Evolutionary conservation across 1,139 yeast species (phyloP).

Genomic region (Protomyces inundatus): DNA sequence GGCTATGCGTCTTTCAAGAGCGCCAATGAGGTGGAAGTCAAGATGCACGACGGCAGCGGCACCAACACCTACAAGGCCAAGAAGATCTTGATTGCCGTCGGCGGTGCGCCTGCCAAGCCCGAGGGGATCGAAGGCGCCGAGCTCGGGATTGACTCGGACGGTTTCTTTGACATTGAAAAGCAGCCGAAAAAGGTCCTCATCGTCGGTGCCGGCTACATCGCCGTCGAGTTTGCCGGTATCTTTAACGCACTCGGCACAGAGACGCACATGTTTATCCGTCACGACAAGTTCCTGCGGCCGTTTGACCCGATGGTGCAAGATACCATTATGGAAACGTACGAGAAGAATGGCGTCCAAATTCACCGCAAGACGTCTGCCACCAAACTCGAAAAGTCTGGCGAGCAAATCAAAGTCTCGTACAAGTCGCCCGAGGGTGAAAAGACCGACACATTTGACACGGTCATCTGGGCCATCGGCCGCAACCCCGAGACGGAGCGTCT

Average conservation of each 20-base stretch:
- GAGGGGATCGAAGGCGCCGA: conserved; percentile 69
- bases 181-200: conserved; percentile 92
- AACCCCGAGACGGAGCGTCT: conserved; percentile 59
- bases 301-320: conserved; percentile 79
- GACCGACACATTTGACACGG: conserved; percentile 63
- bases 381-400: conserved; percentile 48
- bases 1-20: conserved; percentile 75
- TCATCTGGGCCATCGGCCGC: conserved; percentile 95
- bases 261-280: conserved; percentile 81
- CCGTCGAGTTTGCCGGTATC: conserved; percentile 90
- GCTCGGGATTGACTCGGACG: conserved; percentile 82
- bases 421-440: conserved; percentile 42
- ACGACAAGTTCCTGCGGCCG: conserved; percentile 78
- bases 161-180: conserved; percentile 69
- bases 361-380: conserved; percentile 58
- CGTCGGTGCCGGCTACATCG: conserved; percentile 98
- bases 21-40: conserved; percentile 69
- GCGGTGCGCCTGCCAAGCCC: conserved; percentile 79
- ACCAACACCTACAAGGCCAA: conserved; percentile 68
- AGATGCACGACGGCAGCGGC: conserved; percentile 44
- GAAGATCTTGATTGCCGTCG: conserved; percentile 82
- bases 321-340: conserved; percentile 73
- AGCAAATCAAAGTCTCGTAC: conserved; percentile 58
- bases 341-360: conserved; percentile 70
- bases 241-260: conserved; percentile 85